Evolutionary conservation across 2,329 filamentous ascomycete species (phyloP), one percentile per base, ranked within the genome.

Genomic region (Venturia oleaginea): DNA sequence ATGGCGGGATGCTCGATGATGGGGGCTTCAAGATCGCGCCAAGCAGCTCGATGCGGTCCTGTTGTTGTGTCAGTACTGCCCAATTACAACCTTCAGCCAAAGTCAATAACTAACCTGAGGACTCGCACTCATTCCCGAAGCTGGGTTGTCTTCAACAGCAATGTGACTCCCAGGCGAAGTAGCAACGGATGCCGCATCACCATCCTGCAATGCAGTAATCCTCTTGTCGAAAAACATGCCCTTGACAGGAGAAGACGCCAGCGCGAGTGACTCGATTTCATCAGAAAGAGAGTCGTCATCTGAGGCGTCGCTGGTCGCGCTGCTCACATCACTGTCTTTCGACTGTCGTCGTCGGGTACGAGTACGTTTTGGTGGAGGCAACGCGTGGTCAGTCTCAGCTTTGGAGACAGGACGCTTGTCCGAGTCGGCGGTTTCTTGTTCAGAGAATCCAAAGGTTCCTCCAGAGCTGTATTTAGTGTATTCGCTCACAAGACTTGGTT

Each of bases 381-480:
- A 17, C 17, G 51, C 30, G 27, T n/a, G n/a, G 19, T 34, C 27
- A 11, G 19, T 43, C 34, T 60, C 24, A 22, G 34, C 34, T 10
- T 4, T 60, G 4, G 59, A 40, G 34, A 30, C n/a, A 60, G 59
- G 27, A 19, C 37, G 40, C 19, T 54, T 46, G 15, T 15, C 24
- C 22, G 15, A 19, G 22, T 48, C 32, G 4, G 40, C 15, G 10
- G 11, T 19, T 57, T 30, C n/a, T 6, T 38, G 17, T 40, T 55
- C 62, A 46, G 15, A 34, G 24, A 63, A 59, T 15, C 30, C 62
- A 38, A 64, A 64, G 15, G 63, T 30, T 32, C 81, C 81, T 38
- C 76, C 72, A 57, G 74, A 65, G 48, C 76, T 75, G 71, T 86
- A 86, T 68, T 84, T 85, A 27, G 79, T 74, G 69, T 84, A 80